Percentiles rank a stretch among this genome's conserved stretches.
phyloP scores from a whole-genome alignment of 2,329 filamentous ascomycete genomes.

The Alternaria viburni region DNA sequence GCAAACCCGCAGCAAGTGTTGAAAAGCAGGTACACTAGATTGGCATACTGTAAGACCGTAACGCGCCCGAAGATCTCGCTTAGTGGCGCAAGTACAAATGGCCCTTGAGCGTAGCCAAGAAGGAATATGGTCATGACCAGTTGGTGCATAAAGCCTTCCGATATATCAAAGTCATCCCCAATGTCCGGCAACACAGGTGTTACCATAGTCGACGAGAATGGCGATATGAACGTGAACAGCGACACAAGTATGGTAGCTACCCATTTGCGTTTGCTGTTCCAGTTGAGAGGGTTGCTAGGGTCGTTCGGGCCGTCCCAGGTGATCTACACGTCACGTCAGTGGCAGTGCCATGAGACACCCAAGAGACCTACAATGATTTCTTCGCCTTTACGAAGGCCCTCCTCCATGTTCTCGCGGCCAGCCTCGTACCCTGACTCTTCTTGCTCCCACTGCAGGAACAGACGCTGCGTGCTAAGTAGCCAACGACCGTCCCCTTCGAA shows the following conservation, averaged over 20 bases:
- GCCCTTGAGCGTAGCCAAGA: slow-evolving; percentile 47
- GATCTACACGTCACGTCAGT: slow-evolving; percentile 32
- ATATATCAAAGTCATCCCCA: slow-evolving; percentile 40
- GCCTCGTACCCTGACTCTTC: slow-evolving; percentile 18
- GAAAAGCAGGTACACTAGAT: slow-evolving; percentile 43
- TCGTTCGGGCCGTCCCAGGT: slow-evolving; percentile 56
- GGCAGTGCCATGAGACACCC: not conserved
- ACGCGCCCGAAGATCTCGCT: slow-evolving; percentile 47
- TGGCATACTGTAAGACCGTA: slow-evolving; percentile 41
- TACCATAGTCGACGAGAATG: slow-evolving; percentile 49
- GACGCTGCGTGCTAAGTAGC: slow-evolving; percentile 28
- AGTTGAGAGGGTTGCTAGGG: slow-evolving; percentile 56
- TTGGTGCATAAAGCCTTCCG: slow-evolving; percentile 33
- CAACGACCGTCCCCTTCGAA: slow-evolving; percentile 24
- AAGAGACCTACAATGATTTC: slow-evolving; percentile 25
- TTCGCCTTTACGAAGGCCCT: slow-evolving; percentile 8
- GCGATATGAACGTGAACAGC: slow-evolving; percentile 48
- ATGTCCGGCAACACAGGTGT: slow-evolving; percentile 43
- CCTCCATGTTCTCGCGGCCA: slow-evolving; percentile 7
- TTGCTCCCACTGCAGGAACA: slow-evolving; percentile 22
- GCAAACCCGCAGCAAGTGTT: slow-evolving; percentile 46
- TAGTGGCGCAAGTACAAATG: slow-evolving; percentile 44
- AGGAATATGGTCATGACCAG: slow-evolving; percentile 48
- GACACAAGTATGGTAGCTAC: slow-evolving; percentile 53
- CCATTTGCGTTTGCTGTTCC: slow-evolving; percentile 54